Base-by-base conservation (phyloP, 2,329 filamentous ascomycete genomes). In the Lizonia empirigonia region DNA sequence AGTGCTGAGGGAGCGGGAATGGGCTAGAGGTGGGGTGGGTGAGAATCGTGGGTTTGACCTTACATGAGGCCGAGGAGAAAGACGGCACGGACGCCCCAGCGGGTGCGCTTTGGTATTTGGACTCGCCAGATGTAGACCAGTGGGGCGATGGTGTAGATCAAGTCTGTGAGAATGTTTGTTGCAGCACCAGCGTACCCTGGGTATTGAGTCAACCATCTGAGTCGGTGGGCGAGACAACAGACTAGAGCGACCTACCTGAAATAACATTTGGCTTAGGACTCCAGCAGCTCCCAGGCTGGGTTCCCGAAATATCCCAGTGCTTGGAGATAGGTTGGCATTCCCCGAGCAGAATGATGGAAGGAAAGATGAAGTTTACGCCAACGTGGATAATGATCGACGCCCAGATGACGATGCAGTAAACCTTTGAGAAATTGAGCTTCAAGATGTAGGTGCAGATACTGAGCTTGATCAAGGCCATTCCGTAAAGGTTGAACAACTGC, bases 391-490 rank as follows among this genome's bases (percentile, higher is more conserved):
- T 53, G 1, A 66, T 36, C 8, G 62, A 64, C 7, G 50, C 19
- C 63, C 62, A 66, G 1, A 66, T 64, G 7, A 63, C 26, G 7
- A 63, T 51, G 8, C 62, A 56, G 13, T 64, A 67, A 1, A 32
- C 36, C 34, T 39, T 56, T 1, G 64, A 63, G 19, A 67, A 67
- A 15, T 67, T 60, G 23, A 67, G 47, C 57, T 59, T 62, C 38
- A 65, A 50, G 23, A 67, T 62, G 40, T 65, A 67, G 18, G 63
- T 57, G 32, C 63, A 65, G 5, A 67, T 63, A 42, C 63, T 65
- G n/a, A 65, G 45, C 24, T 65, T 67, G 18, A 67, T 55, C 44
- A 65, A 56, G 3, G 63, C 64, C 64, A 67, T 67, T 8, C 61
- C 62, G 9, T 65, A 65, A 0, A 67, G 47, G 10, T 65, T 67